Base-by-base conservation (phyloP, 164 flowering plant genomes). In the Annona cherimola region DNA sequence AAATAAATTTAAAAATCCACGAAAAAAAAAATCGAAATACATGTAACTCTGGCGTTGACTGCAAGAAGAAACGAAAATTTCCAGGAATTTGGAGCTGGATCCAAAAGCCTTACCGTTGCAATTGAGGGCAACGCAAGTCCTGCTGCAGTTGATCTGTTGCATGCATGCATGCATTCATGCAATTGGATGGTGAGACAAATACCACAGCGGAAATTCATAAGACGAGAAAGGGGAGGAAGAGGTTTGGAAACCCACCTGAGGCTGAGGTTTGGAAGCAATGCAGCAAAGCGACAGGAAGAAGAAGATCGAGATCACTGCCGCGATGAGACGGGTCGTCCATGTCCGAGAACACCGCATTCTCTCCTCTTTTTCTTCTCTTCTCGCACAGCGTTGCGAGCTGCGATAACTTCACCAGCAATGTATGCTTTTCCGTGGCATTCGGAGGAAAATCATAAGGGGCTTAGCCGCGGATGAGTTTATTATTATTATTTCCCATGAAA, bases 61-160 rank as follows among this genome's bases (percentile, higher is more conserved):
- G 4, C 61, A 42, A 18, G 59, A 61, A 54, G 8, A 39, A 14
- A 26, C 9, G 35, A 61, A 9, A 19, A 57, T 1, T 18, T 39
- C 3, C 0, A 19, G 7, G 45, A 41, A 42, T 39, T 8, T 12
- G 44, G 41, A 2, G 42, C 26, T 42, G 18, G 41, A 43, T 4
- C 3, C 9, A 35, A 20, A 44, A 60, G 3, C 2, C 84, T 89
- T 81, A 90, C 97, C 39, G 62, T 92, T 77, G 75, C 95, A 92
- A 55, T 85, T 88, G 76, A 83, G 75, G 1, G 88, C 90, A 4
- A 88, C 87, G 40, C 97, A 92, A 0, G 82, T 75, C 83, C 81
- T 86, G 84, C 97, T 92, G 76, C 97, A 92, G 70, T 70, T 67
- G 19, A 81, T 79, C 93, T 91, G 84, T 42, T 7, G 73, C 45